phyloP scores from a whole-genome alignment of 2,329 filamentous ascomycete genomes.

The Teratosphaeria viscida region DNA sequence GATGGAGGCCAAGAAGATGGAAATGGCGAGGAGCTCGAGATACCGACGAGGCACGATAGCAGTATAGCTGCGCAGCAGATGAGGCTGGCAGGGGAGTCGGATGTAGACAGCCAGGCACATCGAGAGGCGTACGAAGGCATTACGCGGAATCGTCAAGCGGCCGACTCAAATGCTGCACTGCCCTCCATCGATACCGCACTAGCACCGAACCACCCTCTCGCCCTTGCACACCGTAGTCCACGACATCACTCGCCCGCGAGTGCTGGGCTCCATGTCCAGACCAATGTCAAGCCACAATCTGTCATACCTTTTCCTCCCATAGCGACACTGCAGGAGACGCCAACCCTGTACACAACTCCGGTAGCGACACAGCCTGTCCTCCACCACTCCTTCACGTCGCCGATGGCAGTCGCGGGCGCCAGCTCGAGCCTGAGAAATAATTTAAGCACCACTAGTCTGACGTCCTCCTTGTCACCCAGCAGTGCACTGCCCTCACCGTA shows the following conservation, averaged over 20 bases:
- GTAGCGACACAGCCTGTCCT: constrained; percentile 21
- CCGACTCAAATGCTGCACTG: not conserved
- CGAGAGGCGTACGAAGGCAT: not conserved
- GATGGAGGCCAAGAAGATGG: not conserved
- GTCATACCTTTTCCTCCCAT: not conserved
- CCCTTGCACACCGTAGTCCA: constrained; percentile 5
- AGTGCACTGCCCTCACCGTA: constrained; percentile 36
- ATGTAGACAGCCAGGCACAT: not conserved
- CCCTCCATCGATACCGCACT: constrained; percentile 4
- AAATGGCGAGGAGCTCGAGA: not conserved
- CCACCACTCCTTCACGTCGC: constrained; percentile 30
- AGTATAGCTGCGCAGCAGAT: not conserved
- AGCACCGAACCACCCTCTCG: not conserved
- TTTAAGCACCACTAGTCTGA: constrained; percentile 34
- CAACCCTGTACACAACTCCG: constrained; percentile 25
- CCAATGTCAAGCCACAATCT: not conserved
- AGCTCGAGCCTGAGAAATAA: constrained; percentile 28
- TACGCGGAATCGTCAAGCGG: not conserved
- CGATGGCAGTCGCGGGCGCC: constrained; percentile 16
- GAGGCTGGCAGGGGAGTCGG: not conserved
- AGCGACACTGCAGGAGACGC: constrained; percentile 9
- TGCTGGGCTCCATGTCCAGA: constrained; percentile 7
- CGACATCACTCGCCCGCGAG: constrained; percentile 2
- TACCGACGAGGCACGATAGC: not conserved
- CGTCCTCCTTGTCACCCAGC: constrained; percentile 36